Base-by-base conservation (phyloP, 2,329 filamentous ascomycete genomes). In the Neonectria punicea region DNA sequence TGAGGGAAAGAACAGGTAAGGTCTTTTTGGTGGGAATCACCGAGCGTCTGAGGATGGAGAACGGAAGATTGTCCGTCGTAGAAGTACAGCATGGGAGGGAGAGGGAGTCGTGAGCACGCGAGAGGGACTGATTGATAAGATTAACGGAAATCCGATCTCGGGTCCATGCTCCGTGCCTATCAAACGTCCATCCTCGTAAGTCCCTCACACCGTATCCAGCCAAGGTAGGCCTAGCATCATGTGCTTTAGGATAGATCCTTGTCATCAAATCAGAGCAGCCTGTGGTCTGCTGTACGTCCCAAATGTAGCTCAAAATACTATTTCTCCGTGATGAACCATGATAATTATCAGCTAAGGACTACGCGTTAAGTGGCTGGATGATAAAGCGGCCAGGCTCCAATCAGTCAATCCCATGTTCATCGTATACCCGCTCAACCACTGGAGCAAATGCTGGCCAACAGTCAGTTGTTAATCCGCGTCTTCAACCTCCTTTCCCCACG, bases 51-150 rank as follows among this genome's bases (percentile, higher is more conserved):
- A 22, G 22, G 25, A 22, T 34, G 43, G 30, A n/a, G 44, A 22
- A 32, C 3, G 14, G 18, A 13, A 32, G 32, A 9, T 32, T 16
- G 20, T 11, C 32, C 20, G 4, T 32, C 9, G 13, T 10, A 39
- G 34, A 44, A 49, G 32, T 16, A 25, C 28, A 44, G n/a, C 8
- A 4, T n/a, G n/a, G 36, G 30, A n/a, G n/a, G n/a, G n/a, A n/a
- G n/a, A n/a, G 18, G 18, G 28, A 44, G 18, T 6, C 22, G 44
- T 44, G 36, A 44, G 34, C n/a, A 22, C 44, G 25, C 18, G 36
- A 22, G 20, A 14, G 20, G 25, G 6, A 39, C 36, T 53, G 59
- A 62, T 62, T 62, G 59, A 62, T 62, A 62, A 57, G 59, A 57
- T 62, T 28, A 18, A 39, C 28, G 16, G 20, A 41, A 57, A 62